These are phyloP conservation scores for Nephelium lappaceum DNA, from an alignment of 345 rosid species.

Conservation along the genomic window DNA sequence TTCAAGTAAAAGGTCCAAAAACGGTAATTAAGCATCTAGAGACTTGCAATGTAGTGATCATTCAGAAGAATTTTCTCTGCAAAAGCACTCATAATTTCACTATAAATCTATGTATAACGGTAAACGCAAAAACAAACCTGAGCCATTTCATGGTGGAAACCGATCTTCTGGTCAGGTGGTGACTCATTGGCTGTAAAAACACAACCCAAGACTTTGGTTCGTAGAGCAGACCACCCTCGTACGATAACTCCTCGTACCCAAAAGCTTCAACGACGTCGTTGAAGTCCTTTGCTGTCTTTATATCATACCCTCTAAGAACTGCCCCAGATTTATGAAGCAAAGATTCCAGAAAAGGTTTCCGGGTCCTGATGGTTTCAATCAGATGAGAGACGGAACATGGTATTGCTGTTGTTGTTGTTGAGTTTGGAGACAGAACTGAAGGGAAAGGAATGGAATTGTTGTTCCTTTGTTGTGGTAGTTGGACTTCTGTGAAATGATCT, in stretches of 20 bases:
- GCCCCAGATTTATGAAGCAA: constrained; percentile 67
- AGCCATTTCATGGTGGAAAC: constrained; percentile 95
- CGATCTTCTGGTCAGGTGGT: constrained; percentile 90
- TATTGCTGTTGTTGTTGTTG: neutral
- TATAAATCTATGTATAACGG: too few relatives aligned
- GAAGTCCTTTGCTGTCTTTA: constrained; percentile 67
- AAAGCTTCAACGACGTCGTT: constrained; percentile 85
- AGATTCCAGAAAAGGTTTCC: constrained; percentile 59
- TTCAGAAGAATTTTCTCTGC: too few relatives aligned
- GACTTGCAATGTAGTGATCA: too few relatives aligned
- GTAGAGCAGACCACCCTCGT: constrained; percentile 92
- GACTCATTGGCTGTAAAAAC: constrained; percentile 94
- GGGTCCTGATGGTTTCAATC: constrained; percentile 38
- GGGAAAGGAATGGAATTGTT: constrained; percentile 57
- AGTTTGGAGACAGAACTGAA: constrained; percentile 46
- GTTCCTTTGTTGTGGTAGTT: constrained; percentile 52
- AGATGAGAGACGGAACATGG: constrained; percentile 37
- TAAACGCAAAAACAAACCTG: constrained; percentile 45
- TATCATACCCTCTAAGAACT: constrained; percentile 65
- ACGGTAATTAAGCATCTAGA: too few relatives aligned
- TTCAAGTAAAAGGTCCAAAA: too few relatives aligned
- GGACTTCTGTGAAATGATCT: constrained; percentile 39
- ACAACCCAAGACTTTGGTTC: constrained; percentile 78
- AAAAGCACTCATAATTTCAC: too few relatives aligned
- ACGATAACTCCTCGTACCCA: constrained; percentile 87